Conservation (phyloP, 306 rosid genomes). For the Prunus davidiana region DNA sequence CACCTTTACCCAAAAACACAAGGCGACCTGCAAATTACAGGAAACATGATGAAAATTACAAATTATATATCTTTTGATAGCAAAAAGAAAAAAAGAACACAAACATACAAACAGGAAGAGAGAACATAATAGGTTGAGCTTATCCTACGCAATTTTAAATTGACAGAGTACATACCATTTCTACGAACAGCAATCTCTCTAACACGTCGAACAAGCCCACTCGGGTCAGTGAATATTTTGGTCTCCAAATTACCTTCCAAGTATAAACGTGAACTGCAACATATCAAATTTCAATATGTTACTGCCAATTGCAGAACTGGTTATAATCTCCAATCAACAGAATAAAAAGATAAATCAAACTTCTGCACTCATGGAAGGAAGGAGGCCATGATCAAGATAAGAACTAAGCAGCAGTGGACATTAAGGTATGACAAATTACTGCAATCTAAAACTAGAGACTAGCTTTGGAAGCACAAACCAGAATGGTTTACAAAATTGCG, state of each 20-base stretch:
- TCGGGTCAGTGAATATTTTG: constrained; percentile 66
- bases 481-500: background rate
- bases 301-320: background rate
- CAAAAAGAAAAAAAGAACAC: no score
- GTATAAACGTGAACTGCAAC: constrained; percentile 64
- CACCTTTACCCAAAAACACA: constrained; percentile 60
- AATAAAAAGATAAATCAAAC: background rate
- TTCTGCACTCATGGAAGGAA: background rate
- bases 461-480: background rate
- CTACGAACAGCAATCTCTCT: constrained; percentile 79
- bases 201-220: constrained; percentile 75
- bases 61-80: no score
- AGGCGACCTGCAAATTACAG: constrained; percentile 58
- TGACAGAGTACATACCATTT: constrained; percentile 41
- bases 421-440: background rate
- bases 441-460: background rate
- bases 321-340: background rate
- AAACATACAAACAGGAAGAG: background rate
- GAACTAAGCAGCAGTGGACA: background rate
- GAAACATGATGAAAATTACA: background rate
- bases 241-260: constrained; percentile 89
- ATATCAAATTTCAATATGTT: background rate
- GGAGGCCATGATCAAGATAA: background rate
- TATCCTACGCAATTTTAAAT: background rate
- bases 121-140: background rate